These are phyloP conservation scores for Murraya koenigii DNA, from an alignment of 345 rosid species.

Conservation along the genomic window DNA sequence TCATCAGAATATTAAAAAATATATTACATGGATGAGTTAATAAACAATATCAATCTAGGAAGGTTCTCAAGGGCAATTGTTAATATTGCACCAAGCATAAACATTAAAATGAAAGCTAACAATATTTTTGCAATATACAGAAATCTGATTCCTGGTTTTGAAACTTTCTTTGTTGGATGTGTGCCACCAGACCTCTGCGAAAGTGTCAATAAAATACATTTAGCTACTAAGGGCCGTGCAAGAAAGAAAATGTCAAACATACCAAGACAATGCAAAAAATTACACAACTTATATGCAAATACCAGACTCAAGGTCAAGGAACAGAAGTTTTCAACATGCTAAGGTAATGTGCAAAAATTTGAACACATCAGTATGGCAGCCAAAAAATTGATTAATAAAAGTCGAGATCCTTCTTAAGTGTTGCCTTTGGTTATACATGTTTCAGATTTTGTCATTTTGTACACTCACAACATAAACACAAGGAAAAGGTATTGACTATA, in stretches of 20 bases:
- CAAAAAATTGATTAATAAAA: background rate
- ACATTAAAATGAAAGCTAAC: constrained; percentile 61
- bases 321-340: background rate
- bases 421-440: background rate
- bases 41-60: constrained; percentile 46
- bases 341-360: background rate
- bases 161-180: constrained; percentile 3
- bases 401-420: background rate
- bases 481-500: background rate
- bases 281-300: background rate
- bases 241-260: background rate
- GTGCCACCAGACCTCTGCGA: constrained; percentile 35
- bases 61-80: constrained; percentile 80
- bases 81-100: constrained; percentile 61
- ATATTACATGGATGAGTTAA: constrained; percentile 45
- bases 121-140: constrained; percentile 56
- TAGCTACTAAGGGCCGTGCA: background rate
- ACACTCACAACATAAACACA: background rate
- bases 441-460: background rate
- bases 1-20: background rate
- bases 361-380: background rate
- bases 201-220: constrained; percentile 1
- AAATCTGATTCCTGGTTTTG: constrained; percentile 20
- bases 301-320: background rate
- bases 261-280: background rate